Evolutionary conservation across 805 yeast species (phyloP).

Genomic region (Candida lessepsii): DNA sequence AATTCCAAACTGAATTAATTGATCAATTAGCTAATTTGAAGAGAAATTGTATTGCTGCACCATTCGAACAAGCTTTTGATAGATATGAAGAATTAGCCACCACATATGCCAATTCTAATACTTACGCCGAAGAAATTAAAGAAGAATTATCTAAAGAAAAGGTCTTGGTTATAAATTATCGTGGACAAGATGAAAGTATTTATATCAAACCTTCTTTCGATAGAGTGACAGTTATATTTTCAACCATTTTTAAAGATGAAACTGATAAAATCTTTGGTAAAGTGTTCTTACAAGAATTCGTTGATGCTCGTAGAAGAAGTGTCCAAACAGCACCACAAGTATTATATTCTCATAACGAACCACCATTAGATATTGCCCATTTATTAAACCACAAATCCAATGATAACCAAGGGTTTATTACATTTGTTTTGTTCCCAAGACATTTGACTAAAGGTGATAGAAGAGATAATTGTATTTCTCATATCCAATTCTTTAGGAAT

Average conservation of each 20-base stretch:
- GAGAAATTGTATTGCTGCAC: constrained; percentile 87
- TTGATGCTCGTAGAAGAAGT: constrained; percentile 91
- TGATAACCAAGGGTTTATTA: constrained; percentile 51
- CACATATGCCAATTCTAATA: constrained; percentile 40
- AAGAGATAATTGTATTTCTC: constrained; percentile 85
- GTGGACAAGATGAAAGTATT: constrained; percentile 85
- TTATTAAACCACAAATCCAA: constrained; percentile 33
- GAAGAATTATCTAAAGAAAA: constrained; percentile 49
- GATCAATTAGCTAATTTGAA: constrained; percentile 71
- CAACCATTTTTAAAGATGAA: constrained; percentile 93
- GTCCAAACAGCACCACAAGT: constrained; percentile 99
- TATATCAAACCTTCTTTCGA: constrained; percentile 90
- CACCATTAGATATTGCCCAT: constrained; percentile 74
- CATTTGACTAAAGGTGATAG: constrained; percentile 63
- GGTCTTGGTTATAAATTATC: constrained; percentile 72
- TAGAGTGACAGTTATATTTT: constrained; percentile 94
- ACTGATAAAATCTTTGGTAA: constrained; percentile 91
- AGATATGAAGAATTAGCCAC: constrained; percentile 70
- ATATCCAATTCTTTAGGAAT: constrained; percentile 88
- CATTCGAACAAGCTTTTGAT: constrained; percentile 81
- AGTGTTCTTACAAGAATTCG: constrained; percentile 89
- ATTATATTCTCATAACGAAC: constrained; percentile 79
- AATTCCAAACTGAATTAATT: constrained; percentile 52
- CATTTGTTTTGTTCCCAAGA: constrained; percentile 79
- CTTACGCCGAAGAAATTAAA: constrained; percentile 45